Evolutionary conservation across 1,284 basidiomycete genomes (phyloP).

Genomic region (Cryptococcus neoformans): DNA sequence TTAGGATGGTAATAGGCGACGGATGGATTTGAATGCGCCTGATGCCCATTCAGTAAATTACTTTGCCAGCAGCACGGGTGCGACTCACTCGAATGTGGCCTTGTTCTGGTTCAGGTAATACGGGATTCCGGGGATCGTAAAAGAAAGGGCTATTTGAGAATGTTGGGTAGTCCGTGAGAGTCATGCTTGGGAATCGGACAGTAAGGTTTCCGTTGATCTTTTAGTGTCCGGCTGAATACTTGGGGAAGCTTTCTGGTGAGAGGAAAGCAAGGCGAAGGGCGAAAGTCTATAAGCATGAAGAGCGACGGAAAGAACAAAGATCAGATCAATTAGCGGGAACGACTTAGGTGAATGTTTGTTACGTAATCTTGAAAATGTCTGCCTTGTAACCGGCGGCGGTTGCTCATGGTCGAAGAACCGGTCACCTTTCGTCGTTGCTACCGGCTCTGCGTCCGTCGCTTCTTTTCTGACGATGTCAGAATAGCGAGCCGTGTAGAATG

Average conservation of each 20-base stretch:
- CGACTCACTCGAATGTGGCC: constrained; percentile 42
- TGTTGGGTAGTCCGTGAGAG: constrained; percentile 36
- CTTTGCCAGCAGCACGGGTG: neutral
- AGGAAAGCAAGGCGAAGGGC: no score
- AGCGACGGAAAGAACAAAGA: neutral
- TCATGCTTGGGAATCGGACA: constrained; percentile 5
- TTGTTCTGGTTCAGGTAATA: constrained; percentile 38
- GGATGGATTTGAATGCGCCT: constrained; percentile 80
- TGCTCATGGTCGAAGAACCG: no score
- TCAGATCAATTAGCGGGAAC: neutral
- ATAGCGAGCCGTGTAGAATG: neutral
- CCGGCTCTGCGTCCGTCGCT: no score
- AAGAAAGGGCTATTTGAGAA: constrained; percentile 51
- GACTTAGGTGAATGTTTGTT: no score
- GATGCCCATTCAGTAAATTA: constrained; percentile 1
- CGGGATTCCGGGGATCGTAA: constrained; percentile 41
- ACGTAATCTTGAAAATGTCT: no score
- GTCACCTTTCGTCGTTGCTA: no score
- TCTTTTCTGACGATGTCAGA: no score
- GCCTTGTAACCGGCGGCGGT: no score
- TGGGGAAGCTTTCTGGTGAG: no score
- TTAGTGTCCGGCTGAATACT: neutral
- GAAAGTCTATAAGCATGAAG: neutral
- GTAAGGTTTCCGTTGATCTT: neutral
- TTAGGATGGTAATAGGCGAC: constrained; percentile 96